Evolutionary conservation across 495 filamentous ascomycete genomes (phyloP).

Genomic region (Hypomontagnella monticulosa): DNA sequence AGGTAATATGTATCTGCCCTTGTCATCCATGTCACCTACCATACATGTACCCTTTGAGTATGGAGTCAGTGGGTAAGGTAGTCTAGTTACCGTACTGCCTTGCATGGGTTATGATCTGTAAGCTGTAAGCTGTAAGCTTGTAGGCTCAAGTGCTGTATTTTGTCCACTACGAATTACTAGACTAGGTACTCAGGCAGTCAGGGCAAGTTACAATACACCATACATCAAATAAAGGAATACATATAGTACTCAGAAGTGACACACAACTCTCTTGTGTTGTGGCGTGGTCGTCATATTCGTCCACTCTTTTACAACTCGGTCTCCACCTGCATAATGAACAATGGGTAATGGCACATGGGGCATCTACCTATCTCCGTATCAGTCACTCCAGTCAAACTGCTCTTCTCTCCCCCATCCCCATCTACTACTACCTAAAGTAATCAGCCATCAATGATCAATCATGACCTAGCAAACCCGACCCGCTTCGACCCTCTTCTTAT

Average conservation of each 20-base stretch:
- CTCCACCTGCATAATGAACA: constrained; percentile 23
- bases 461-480: background rate
- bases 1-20: too few species aligned
- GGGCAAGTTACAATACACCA: too few species aligned
- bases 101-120: background rate
- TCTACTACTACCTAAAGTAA: too few species aligned
- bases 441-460: background rate
- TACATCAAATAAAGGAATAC: too few species aligned
- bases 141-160: too few species aligned
- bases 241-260: too few species aligned
- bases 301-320: constrained; percentile 19
- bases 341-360: background rate
- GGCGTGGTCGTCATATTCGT: constrained; percentile 30
- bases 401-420: background rate
- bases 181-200: too few species aligned
- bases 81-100: constrained; percentile 2
- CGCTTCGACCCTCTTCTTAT: too few species aligned
- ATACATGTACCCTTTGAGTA: background rate
- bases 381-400: background rate
- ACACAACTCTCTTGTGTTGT: background rate
- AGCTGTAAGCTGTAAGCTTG: too few species aligned
- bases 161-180: too few species aligned
- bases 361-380: constrained; percentile 1
- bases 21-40: too few species aligned
- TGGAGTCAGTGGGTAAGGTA: constrained; percentile 27